phyloP scores from a whole-genome alignment of 768 basidiomycete species.

The Imleria badia region DNA sequence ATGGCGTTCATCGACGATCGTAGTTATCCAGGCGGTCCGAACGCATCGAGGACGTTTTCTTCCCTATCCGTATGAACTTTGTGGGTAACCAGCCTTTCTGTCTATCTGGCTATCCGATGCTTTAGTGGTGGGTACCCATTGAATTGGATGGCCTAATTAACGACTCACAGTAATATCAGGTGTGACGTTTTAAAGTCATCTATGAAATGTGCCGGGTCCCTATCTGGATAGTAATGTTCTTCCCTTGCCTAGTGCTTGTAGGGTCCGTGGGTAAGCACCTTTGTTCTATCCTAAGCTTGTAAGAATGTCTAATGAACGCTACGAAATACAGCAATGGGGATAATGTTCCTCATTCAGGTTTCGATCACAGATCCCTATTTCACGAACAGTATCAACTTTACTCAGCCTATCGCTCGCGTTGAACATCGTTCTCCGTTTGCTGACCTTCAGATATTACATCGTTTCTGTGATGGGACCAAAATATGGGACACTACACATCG shows the following conservation, averaged over 20 bases:
- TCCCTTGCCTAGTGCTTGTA: slow-evolving; percentile 10
- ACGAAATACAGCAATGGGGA: slow-evolving; percentile 5
- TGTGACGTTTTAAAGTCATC: slow-evolving; percentile 22
- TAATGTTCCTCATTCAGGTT: slow-evolving; percentile 8
- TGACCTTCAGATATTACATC: slow-evolving; percentile 17
- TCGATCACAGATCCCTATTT: slow-evolving; percentile 13
- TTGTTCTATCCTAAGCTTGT: neutral
- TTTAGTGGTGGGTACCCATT: slow-evolving; percentile 13
- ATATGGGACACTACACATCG: slow-evolving; percentile 29
- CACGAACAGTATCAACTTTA: slow-evolving; percentile 10
- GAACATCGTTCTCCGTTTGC: slow-evolving; percentile 34
- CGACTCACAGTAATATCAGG: neutral
- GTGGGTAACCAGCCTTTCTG: slow-evolving; percentile 9
- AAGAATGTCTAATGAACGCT: neutral
- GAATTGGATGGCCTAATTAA: neutral
- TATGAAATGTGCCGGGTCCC: slow-evolving; percentile 7
- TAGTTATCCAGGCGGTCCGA: slow-evolving; percentile 33
- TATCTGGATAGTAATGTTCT: slow-evolving; percentile 6
- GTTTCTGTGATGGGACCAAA: slow-evolving; percentile 19
- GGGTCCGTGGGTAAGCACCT: slow-evolving; percentile 6
- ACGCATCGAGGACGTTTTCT: slow-evolving; percentile 20
- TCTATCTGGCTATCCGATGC: slow-evolving; percentile 18
- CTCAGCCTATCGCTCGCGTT: slow-evolving; percentile 28
- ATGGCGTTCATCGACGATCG: slow-evolving; percentile 33
- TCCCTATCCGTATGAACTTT: slow-evolving; percentile 17